A percentile compares a stretch with the other conserved stretches of the same genome.
Conservation (phyloP, 2,329 filamentous ascomycete species). For the Periconia sp. region DNA sequence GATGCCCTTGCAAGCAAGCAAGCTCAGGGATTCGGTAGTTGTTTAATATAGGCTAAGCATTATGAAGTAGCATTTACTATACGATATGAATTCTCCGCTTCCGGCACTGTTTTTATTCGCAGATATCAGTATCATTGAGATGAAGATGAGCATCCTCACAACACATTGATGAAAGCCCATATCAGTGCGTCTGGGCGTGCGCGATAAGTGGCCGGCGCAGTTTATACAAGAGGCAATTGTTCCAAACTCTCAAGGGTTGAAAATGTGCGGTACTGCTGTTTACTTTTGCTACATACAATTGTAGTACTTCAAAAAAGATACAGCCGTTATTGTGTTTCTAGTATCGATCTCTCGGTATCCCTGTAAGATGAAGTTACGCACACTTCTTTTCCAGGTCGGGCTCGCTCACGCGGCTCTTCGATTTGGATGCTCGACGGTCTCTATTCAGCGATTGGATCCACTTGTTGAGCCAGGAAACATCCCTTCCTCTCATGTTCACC, state of each 20-base stretch:
- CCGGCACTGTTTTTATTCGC: not conserved
- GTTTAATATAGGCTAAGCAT: not conserved
- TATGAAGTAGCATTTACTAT: not conserved
- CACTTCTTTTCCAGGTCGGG: constrained; percentile 13
- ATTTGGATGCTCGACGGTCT: constrained; percentile 25
- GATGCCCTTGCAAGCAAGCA: no score
- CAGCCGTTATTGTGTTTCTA: not conserved
- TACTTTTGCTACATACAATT: not conserved
- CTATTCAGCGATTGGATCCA: constrained; percentile 30
- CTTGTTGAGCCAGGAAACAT: constrained; percentile 23
- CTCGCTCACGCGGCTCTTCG: constrained; percentile 24
- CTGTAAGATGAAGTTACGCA: constrained; percentile 20
- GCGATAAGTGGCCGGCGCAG: not conserved
- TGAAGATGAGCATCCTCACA: not conserved
- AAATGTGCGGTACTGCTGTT: not conserved
- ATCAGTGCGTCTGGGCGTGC: not conserved
- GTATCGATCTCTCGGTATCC: not conserved
- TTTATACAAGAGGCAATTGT: not conserved
- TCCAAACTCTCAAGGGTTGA: not conserved
- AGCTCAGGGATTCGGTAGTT: not conserved
- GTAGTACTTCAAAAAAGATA: not conserved
- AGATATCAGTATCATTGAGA: not conserved
- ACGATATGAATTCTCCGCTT: not conserved
- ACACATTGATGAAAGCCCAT: not conserved
- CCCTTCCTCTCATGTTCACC: constrained; percentile 22